A percentile compares a stretch with the other conserved stretches of the same genome.
Conservation (phyloP, 306 rosid species). For the Castanospermum australe region DNA sequence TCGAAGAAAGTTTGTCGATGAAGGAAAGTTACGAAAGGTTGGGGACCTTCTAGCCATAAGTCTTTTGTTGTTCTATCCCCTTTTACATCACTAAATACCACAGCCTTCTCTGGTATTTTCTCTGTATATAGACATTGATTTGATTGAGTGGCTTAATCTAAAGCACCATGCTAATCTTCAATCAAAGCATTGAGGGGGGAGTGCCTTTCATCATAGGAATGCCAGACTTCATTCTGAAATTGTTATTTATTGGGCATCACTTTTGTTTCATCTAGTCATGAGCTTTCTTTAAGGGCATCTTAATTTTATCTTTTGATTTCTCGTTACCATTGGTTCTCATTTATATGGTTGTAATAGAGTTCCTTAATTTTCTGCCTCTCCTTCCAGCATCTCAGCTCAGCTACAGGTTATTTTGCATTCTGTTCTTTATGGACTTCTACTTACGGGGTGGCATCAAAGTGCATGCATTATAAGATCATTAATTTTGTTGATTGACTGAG, state of each 20-base stretch:
- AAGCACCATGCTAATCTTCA: not conserved
- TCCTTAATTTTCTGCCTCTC: conserved; percentile 11
- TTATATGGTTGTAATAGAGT: not conserved
- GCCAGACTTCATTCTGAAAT: not conserved
- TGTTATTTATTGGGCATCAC: not conserved
- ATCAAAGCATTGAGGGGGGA: not conserved
- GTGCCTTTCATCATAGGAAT: conserved; percentile 6
- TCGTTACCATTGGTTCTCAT: conserved; percentile 2
- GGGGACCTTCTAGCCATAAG: not conserved
- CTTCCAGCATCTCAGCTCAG: not conserved
- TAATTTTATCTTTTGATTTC: conserved; percentile 15
- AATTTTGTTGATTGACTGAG: not conserved
- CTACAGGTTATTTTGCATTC: not conserved
- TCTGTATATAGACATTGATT: not conserved
- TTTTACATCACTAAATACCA: conserved; percentile 8
- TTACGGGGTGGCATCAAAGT: not conserved
- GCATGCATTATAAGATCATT: not conserved
- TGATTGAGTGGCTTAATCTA: not conserved
- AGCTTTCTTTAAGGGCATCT: not conserved
- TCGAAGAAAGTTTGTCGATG: conserved; percentile 92
- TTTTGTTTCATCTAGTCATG: not conserved
- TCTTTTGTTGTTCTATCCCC: conserved; percentile 2
- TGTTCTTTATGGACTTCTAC: not conserved
- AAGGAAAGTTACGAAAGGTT: conserved; percentile 97
- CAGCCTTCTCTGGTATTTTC: not conserved